Percentiles rank a stretch among this genome's conserved stretches.
These are phyloP conservation scores for Tulasnella sp. DNA, from an alignment of 768 basidiomycete species.

Conservation along the genomic window DNA sequence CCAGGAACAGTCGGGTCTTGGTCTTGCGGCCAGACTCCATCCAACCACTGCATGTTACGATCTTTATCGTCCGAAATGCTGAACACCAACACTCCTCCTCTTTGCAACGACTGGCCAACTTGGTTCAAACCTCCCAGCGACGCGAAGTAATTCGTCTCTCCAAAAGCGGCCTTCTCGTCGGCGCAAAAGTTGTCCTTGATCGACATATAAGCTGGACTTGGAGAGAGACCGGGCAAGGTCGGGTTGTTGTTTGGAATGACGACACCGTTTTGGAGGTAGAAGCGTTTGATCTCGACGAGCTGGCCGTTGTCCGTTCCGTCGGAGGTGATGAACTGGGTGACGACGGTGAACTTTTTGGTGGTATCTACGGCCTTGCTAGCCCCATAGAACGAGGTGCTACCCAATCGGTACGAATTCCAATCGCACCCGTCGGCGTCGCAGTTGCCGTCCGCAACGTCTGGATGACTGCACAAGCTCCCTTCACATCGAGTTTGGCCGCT, in stretches of 20 bases:
- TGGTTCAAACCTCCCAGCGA: background rate
- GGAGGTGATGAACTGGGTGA: background rate
- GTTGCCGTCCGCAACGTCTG: background rate
- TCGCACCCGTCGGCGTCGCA: background rate
- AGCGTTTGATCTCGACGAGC: background rate
- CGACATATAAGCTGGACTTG: background rate
- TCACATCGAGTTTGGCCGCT: background rate
- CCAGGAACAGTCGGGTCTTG: background rate
- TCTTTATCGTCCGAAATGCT: background rate
- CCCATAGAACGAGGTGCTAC: background rate
- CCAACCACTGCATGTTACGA: background rate
- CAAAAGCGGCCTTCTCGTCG: background rate
- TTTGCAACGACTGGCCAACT: background rate
- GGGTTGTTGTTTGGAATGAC: background rate
- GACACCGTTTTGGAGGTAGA: background rate
- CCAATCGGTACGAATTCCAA: background rate
- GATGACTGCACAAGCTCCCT: background rate
- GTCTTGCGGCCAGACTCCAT: background rate
- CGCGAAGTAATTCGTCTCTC: background rate
- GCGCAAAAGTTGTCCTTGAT: background rate
- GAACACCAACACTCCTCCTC: background rate
- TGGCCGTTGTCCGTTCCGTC: background rate
- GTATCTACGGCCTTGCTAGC: background rate
- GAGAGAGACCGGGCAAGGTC: conserved; percentile 32
- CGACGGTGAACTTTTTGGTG: background rate